Conservation (phyloP, 768 basidiomycete species). For the Mycena sanguinolenta region DNA sequence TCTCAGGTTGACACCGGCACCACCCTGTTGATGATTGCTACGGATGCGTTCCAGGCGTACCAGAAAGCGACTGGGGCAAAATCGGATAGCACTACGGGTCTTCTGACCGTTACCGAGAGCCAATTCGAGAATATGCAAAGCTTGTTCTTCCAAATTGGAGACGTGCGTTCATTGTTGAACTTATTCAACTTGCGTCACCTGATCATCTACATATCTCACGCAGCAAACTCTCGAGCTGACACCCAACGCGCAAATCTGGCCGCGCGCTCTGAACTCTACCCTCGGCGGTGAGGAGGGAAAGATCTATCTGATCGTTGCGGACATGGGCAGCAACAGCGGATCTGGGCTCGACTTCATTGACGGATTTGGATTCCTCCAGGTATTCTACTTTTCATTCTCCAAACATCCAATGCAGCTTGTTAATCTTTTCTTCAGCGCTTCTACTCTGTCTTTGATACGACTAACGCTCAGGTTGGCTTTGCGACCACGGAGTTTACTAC, state of each 20-base stretch:
- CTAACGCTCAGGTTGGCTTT: slow-evolving; percentile 45
- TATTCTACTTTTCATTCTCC: not conserved
- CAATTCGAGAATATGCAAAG: slow-evolving; percentile 65
- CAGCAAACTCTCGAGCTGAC: slow-evolving; percentile 68
- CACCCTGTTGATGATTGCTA: slow-evolving; percentile 67
- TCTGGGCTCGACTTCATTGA: slow-evolving; percentile 77
- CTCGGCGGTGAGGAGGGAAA: slow-evolving; percentile 65
- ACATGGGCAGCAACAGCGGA: slow-evolving; percentile 64
- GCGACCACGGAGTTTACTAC: slow-evolving; percentile 43
- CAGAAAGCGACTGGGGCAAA: slow-evolving; percentile 66
- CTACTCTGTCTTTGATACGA: slow-evolving; percentile 67
- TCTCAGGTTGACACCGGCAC: slow-evolving; percentile 62
- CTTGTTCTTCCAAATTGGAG: slow-evolving; percentile 66
- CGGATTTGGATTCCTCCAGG: slow-evolving; percentile 66
- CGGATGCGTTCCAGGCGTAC: slow-evolving; percentile 71
- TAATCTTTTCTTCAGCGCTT: slow-evolving; percentile 54
- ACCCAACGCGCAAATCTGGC: slow-evolving; percentile 80
- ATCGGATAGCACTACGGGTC: slow-evolving; percentile 68
- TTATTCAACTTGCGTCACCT: not conserved
- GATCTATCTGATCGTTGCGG: slow-evolving; percentile 71
- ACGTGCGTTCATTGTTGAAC: slow-evolving; percentile 41
- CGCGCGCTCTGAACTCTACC: slow-evolving; percentile 65
- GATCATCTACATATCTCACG: not conserved
- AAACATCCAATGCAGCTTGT: not conserved
- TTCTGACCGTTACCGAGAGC: slow-evolving; percentile 63